phyloP scores from a whole-genome alignment of 164 flowering plant species.

The Malania oleifera region DNA sequence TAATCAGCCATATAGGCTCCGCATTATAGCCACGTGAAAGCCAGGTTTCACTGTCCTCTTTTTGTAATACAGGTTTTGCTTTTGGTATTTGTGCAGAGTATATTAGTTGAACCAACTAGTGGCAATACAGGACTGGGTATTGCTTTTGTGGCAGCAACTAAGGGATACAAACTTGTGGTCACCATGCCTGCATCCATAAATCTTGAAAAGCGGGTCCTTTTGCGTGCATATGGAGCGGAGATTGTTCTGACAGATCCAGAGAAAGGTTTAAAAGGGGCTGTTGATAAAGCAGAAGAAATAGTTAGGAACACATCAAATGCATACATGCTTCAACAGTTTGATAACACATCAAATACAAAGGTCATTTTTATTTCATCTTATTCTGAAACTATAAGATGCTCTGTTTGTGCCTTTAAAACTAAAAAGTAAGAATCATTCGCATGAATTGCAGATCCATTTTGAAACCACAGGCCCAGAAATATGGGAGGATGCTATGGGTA shows the following conservation, averaged over 20 bases:
- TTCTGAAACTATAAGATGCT: background rate
- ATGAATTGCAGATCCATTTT: constrained; percentile 62
- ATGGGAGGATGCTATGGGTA: constrained; percentile 86
- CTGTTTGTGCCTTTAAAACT: background rate
- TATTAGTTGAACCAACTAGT: constrained; percentile 76
- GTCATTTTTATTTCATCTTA: constrained; percentile 18
- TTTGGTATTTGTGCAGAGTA: constrained; percentile 37
- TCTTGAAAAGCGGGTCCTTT: constrained; percentile 64
- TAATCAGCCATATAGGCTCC: background rate
- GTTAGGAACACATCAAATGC: constrained; percentile 60
- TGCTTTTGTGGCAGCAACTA: constrained; percentile 79
- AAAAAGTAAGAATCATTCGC: constrained; percentile 3
- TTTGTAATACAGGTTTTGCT: background rate
- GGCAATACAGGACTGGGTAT: constrained; percentile 86
- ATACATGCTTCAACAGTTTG: constrained; percentile 75
- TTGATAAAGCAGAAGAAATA: constrained; percentile 77
- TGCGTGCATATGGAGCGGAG: constrained; percentile 87
- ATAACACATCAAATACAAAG: constrained; percentile 61
- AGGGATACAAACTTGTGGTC: constrained; percentile 65
- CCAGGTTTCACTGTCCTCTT: background rate
- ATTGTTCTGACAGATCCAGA: constrained; percentile 66
- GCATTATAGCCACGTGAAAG: background rate
- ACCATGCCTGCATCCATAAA: constrained; percentile 79
- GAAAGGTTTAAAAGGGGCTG: constrained; percentile 72
- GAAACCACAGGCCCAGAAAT: constrained; percentile 87